Conservation (phyloP, 495 filamentous ascomycete genomes). For the Recurvomyces mirabilis region DNA sequence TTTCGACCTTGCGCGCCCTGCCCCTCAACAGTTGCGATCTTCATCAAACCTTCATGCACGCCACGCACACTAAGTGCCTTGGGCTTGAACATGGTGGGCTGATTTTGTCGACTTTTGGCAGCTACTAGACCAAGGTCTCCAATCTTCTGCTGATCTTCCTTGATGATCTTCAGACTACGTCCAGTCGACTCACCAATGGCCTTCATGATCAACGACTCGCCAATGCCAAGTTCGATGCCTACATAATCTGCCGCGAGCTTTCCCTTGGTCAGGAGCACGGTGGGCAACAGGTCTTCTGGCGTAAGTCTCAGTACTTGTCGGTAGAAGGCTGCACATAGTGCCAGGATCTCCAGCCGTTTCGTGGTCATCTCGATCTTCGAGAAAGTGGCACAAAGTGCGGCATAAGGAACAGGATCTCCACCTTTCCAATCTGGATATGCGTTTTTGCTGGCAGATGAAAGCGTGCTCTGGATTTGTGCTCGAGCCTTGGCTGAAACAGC, state of each 20-base stretch:
- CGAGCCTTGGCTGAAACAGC: slow-evolving; percentile 64
- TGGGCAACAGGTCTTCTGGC: slow-evolving; percentile 74
- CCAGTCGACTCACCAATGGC: slow-evolving; percentile 91
- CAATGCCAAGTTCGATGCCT: slow-evolving; percentile 91
- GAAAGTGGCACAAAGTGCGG: slow-evolving; percentile 88
- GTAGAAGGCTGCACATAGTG: slow-evolving; percentile 81
- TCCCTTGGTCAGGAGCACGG: slow-evolving; percentile 91
- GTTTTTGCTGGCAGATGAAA: slow-evolving; percentile 56
- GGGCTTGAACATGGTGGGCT: slow-evolving; percentile 95
- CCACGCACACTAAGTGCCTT: slow-evolving; percentile 78
- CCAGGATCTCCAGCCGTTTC: slow-evolving; percentile 74
- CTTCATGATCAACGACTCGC: slow-evolving; percentile 96
- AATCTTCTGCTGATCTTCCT: slow-evolving; percentile 88
- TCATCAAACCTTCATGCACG: slow-evolving; percentile 79
- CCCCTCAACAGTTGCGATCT: slow-evolving; percentile 74
- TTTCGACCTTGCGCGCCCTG: slow-evolving; percentile 84
- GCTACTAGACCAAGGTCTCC: slow-evolving; percentile 91
- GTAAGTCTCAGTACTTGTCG: slow-evolving; percentile 87
- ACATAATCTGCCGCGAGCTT: slow-evolving; percentile 95
- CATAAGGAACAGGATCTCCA: slow-evolving; percentile 83
- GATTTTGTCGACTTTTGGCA: slow-evolving; percentile 84
- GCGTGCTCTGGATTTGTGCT: slow-evolving; percentile 69
- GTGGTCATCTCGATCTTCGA: slow-evolving; percentile 87
- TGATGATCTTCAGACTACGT: slow-evolving; percentile 74
- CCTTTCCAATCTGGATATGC: slow-evolving; percentile 90